Base-by-base conservation (phyloP, 2,329 filamentous ascomycete genomes). In the Raffaelea arxii region DNA sequence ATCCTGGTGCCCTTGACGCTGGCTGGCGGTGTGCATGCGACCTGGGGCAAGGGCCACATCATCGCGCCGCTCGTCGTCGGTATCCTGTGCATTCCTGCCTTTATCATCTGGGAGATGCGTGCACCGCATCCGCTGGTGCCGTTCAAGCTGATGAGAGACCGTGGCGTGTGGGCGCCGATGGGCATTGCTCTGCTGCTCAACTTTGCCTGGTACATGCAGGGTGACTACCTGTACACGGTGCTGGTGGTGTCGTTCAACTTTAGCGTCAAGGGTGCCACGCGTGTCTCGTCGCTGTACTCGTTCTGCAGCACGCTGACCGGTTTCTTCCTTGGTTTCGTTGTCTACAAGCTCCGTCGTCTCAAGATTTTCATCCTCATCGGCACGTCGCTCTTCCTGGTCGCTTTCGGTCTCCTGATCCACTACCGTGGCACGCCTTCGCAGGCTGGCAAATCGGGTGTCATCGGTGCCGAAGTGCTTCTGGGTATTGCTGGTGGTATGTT, bases 401-500 rank as follows among this genome's bases (percentile, higher is more conserved):
- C 79, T 1, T 83, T 82, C 51, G 80, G 79, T 10, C 67, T 84
- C 1, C 65, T 84, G 18, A 82, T 83, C 55, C 68, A 70, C 53
- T 84, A 69, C 65, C 76, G 80, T n/a, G 78, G 78, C 30, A 69
- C 71, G 6, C 55, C 65, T 11, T 61, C 56, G 18, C 47, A 54
- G 0, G 59, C 66, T 10, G 67, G 63, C 49, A 65, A 75, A 47
- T 67, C 71, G 2, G 80, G 80, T 24, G 67, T 84, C 46, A 76
- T 84, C 48, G 79, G 73, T 16, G 78, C 74, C 2, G 77, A 84
- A 58, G 65, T 82, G 7, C 62, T 83, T 5, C 68, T 84, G 1
- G 80, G 80, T 53, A 67, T 82, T 44, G 77, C 77, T 1, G 78
- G 78, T 37, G 80, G 80, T 43, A 66, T 84, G 62, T 83, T 83